Base-by-base conservation (phyloP, 805 yeast species). In the Metschnikowia santaceciliae region DNA sequence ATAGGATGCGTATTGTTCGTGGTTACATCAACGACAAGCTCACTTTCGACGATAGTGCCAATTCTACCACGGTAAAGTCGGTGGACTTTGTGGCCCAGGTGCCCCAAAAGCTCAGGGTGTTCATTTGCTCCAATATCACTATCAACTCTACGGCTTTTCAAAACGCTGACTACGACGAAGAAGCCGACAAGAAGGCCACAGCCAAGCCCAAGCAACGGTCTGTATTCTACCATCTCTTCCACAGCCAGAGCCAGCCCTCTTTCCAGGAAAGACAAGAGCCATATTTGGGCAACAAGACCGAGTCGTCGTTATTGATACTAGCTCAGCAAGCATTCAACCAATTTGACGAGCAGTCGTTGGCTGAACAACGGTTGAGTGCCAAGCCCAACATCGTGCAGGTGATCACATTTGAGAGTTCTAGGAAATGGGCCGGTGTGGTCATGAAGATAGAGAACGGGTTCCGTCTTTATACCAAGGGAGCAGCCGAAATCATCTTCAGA, bases 61-160 rank as follows among this genome's bases (percentile, higher is more conserved):
- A 46, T 10, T 51, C 60, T 23, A 45, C 62, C n/a, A 74, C 73
- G 39, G 64, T 65, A 1, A 57, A 48, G 40, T 68, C 74, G 2
- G 51, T 56, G 2, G 61, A 55, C 13, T 46, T 68, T 32, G 52
- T 66, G 10, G 49, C 63, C 1, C 48, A 51, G 23, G 42, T 72
- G 14, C 51, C 55, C 7, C 32, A 54, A 6, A 61, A 58, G 11
- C 60, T 72, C 47, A 64, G 61, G 48, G 47, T 54, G 1, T 54
- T 57, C 23, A 56, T 80, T 17, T 59, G 52, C 46, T 75, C 82
- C 32, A 90, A 92, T 61, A 81, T 90, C 42, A 70, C 80, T 5
- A 62, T 90, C 55, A 94, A 94, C 70, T 86, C 97, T 1, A 86
- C 97, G 3, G 97, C 97, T 2, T 94, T 91, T 65, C 96, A 88